Evolutionary conservation across 768 basidiomycete species (phyloP).

Genomic region (Strobilomyces echinocephalus): DNA sequence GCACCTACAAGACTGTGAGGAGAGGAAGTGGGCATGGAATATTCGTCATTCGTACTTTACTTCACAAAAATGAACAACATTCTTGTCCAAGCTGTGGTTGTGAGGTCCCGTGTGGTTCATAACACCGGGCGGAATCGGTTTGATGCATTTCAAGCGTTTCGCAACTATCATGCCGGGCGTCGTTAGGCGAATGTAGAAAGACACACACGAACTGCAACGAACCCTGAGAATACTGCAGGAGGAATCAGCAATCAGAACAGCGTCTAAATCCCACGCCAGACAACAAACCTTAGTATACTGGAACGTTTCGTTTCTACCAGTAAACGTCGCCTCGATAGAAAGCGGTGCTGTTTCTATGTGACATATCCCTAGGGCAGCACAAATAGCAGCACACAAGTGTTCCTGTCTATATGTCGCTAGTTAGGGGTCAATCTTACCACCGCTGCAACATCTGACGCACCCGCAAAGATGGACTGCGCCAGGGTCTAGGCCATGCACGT

Average conservation of each 20-base stretch:
- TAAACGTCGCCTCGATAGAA: constrained; percentile 58
- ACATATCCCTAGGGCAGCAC: constrained; percentile 36
- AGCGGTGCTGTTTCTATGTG: constrained; percentile 37
- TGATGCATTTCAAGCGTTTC: constrained; percentile 47
- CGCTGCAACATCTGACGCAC: constrained; percentile 1
- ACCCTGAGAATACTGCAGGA: constrained; percentile 51
- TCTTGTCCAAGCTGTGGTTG: constrained; percentile 41
- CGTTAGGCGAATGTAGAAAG: not conserved
- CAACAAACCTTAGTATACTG: constrained; percentile 55
- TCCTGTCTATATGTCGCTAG: constrained; percentile 37
- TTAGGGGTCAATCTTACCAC: constrained; percentile 16
- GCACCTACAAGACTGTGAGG: constrained; percentile 34
- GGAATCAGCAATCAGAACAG: not conserved
- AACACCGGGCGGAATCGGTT: constrained; percentile 40
- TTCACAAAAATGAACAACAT: constrained; percentile 54
- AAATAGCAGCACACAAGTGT: constrained; percentile 44
- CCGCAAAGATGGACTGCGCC: not conserved
- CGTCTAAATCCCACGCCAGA: not conserved
- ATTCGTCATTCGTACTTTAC: constrained; percentile 29
- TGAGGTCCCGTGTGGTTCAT: constrained; percentile 45
- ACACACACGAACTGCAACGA: not conserved
- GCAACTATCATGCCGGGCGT: constrained; percentile 31
- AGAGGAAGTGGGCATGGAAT: not conserved
- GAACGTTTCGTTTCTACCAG: constrained; percentile 55
- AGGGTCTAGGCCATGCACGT: not conserved